Base-by-base conservation (phyloP, 176 grass and related monocot genomes). In the Lolium rigidum region DNA sequence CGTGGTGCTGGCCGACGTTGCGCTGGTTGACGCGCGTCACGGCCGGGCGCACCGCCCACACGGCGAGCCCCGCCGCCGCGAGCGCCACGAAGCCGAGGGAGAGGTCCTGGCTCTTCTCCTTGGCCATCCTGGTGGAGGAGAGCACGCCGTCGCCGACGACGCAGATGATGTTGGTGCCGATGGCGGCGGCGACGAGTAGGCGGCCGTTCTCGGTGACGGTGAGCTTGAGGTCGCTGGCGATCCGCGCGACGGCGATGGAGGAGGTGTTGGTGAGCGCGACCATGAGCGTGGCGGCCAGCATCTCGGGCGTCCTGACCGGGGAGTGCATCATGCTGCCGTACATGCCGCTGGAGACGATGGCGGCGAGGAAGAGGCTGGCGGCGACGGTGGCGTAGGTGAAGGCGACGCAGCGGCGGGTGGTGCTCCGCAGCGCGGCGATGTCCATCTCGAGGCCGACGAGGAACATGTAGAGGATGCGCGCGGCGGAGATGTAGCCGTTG, bases 241-340 rank as follows among this genome's bases (percentile, higher is more conserved):
- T 47, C 9, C 89, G 73, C 18, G 80, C 1, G 0, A 87, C 80
- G 11, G 80, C 4, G 17, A 86, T 64, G 64, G 81, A 80, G 0
- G 87, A 83, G 14, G 87, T 84, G 61, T 84, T 85, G 22, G 76
- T 75, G 17, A 89, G 82, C 24, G 81, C 84, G 1, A 92, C 78
- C 82, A 86, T 91, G 13, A 91, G 86, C 2, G 89, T 90, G 65
- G 89, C 84, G 6, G 89, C 89, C 4, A 90, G 90, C 20, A 90
- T 89, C 83, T 87, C 83, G 16, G 89, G 86, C 2, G 84, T 89
- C 84, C 64, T 76, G 4, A 94, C 86, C 0, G 92, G 88, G 22
- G 83, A 91, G 71, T 94, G 92, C 92, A 91, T 91, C 92, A 89
- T 91, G 89, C 84, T 90, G 67, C 89, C 80, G 85, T 90, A 87